A percentile compares a stretch with the other conserved stretches of the same genome.
These are phyloP conservation scores for Solanum chiquidenum DNA, from an alignment of 257 asterid genomes.

Conservation along the genomic window DNA sequence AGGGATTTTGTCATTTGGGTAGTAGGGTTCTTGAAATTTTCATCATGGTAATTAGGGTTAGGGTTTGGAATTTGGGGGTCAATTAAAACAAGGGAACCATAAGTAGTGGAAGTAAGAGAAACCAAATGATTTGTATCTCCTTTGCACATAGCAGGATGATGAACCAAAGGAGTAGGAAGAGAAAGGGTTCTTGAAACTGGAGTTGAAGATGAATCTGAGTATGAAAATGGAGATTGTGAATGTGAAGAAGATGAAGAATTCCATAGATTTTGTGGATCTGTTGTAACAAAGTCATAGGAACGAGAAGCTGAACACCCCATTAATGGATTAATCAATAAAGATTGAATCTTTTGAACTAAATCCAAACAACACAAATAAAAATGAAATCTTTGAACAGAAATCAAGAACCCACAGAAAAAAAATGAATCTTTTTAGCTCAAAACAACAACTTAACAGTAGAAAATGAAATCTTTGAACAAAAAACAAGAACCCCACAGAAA, in stretches of 20 bases:
- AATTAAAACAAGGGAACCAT: conserved; percentile 63
- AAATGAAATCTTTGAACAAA: not conserved
- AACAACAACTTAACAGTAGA: not conserved
- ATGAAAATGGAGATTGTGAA: conserved; percentile 3
- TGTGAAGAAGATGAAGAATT: conserved; percentile 13
- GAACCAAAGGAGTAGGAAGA: conserved; percentile 23
- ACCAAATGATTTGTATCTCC: conserved; percentile 70
- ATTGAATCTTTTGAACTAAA: not conserved
- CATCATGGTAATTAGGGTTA: not conserved
- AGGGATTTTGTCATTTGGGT: conserved; percentile 6
- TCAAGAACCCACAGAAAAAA: not conserved
- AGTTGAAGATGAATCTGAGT: conserved; percentile 17
- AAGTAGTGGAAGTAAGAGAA: conserved; percentile 74
- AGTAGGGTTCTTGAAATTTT: not conserved
- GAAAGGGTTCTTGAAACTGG: conserved; percentile 31
- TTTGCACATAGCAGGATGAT: conserved; percentile 31
- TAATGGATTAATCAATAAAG: not conserved
- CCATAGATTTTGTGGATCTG: conserved; percentile 4
- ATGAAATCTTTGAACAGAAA: not conserved
- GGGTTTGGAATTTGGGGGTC: conserved; percentile 13
- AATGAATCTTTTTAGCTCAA: not conserved
- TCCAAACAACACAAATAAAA: not conserved
- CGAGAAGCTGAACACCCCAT: conserved; percentile 41
- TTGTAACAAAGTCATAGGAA: not conserved
- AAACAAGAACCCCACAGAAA: not conserved